These are phyloP conservation scores for Trichaptum fuscoviolaceum DNA, from an alignment of 768 basidiomycete genomes.

Conservation along the genomic window DNA sequence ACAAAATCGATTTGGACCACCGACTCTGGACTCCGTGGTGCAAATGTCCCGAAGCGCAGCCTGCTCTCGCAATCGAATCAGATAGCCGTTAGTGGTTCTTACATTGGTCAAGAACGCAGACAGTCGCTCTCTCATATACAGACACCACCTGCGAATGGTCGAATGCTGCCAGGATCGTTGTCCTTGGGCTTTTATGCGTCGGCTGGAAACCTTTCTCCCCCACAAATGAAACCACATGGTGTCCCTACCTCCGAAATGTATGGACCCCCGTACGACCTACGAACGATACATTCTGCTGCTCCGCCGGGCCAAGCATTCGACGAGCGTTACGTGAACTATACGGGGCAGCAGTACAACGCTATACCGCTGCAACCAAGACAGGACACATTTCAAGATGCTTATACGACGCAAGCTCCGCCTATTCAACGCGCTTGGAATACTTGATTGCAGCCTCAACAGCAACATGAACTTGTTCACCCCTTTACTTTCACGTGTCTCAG, in stretches of 20 bases:
- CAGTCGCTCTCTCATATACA: not conserved
- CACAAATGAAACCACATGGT: not conserved
- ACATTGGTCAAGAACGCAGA: not conserved
- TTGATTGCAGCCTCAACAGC: not conserved
- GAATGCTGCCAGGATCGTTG: not conserved
- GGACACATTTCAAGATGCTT: not conserved
- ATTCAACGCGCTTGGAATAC: constrained; percentile 5
- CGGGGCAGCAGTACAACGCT: not conserved
- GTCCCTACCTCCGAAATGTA: not conserved
- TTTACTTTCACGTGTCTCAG: no score
- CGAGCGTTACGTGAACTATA: not conserved
- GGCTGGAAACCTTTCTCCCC: not conserved
- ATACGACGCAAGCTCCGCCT: not conserved
- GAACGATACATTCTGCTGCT: not conserved
- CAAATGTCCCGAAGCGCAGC: not conserved
- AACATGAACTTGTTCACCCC: not conserved
- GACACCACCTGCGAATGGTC: not conserved
- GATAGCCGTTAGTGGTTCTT: not conserved
- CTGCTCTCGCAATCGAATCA: not conserved
- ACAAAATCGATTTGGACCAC: constrained; percentile 1
- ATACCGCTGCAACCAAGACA: not conserved
- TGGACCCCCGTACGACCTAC: not conserved
- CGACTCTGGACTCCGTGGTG: not conserved
- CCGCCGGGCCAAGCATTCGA: not conserved
- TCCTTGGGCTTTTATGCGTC: not conserved